phyloP scores from a whole-genome alignment of 768 basidiomycete genomes.

The Filobasidium floriforme region DNA sequence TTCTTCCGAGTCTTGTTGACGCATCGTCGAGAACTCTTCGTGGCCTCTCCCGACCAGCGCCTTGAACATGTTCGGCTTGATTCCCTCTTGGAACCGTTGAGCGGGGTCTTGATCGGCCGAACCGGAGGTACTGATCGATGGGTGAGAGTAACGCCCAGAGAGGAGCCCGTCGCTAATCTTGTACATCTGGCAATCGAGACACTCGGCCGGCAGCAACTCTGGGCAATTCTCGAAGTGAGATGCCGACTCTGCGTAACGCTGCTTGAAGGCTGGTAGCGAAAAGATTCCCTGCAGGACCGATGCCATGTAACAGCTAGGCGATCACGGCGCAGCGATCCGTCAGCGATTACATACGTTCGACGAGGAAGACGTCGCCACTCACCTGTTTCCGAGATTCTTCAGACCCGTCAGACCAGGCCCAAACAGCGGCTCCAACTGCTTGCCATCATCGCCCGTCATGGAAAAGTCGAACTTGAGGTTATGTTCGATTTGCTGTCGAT shows the following conservation, averaged over 20 bases:
- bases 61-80: constrained; percentile 78
- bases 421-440: constrained; percentile 76
- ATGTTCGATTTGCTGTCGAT: constrained; percentile 79
- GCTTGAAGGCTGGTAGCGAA: constrained; percentile 66
- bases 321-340: not conserved
- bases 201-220: constrained; percentile 65
- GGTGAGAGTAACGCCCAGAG: constrained; percentile 77
- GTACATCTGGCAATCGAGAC: constrained; percentile 89
- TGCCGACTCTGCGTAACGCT: constrained; percentile 56
- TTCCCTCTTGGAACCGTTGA: constrained; percentile 66
- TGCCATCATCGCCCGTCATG: constrained; percentile 74
- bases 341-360: not conserved
- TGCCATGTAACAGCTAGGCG: constrained; percentile 88
- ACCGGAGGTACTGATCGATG: constrained; percentile 39
- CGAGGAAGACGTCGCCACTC: constrained; percentile 14
- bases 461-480: constrained; percentile 93
- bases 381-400: constrained; percentile 86
- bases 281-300: constrained; percentile 83
- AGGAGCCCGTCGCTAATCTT: constrained; percentile 88
- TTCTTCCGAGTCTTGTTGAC: constrained; percentile 93
- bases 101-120: constrained; percentile 25
- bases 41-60: constrained; percentile 84
- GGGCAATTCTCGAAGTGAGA: constrained; percentile 60
- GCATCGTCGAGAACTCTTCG: constrained; percentile 89
- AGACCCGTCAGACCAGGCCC: constrained; percentile 85